Base-by-base conservation (phyloP, 2,329 filamentous ascomycete genomes). In the Endocalyx cinctus region DNA sequence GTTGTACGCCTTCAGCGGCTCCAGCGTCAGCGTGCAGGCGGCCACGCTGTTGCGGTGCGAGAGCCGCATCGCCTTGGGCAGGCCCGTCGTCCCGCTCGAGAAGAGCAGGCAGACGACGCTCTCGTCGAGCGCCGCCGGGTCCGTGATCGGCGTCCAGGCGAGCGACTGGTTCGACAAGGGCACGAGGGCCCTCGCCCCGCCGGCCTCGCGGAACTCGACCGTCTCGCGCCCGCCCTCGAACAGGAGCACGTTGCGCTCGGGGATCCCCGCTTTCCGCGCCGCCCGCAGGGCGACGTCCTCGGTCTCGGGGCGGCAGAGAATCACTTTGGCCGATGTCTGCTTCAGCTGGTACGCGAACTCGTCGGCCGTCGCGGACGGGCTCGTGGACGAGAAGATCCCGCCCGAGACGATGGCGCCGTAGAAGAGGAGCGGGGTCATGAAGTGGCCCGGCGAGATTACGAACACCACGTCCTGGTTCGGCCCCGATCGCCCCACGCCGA, bases 91-190 rank as follows among this genome's bases (percentile, higher is more conserved):
- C 16, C 68, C 69, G 25, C 66, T 69, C 20, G 64, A 69, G 43
- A 70, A 71, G 14, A 70, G 39, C 6, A 71, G 53, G 37, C 61
- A 67, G n/a, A 62, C 54, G 12, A 57, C 57, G 31, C 57, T 63
- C 14, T 56, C 47, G 23, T 57, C 55, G 2, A 82, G 57, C 25
- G 59, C 56, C 2, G 55, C 33, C 0, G 54, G 54, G 46, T 79
- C 67, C 0, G 72, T 75, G 26, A 82, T 67, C 16, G 57, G 62
- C 22, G 58, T 48, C 79, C 79, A 83, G 10, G 63, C 52, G 2
- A 78, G 54, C 23, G 58, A 54, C 4, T 59, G 42, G 0, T 57
- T 47, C 4, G 61, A 59, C 2, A 66, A 46, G 8, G 57, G 52
- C 30, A 55, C 47, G n/a, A n/a, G n/a, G n/a, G n/a, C n/a, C 23